Percentiles rank a stretch among this genome's conserved stretches.
Conservation (phyloP, 768 basidiomycete species). For the Boletus rufocinnamomeus region DNA sequence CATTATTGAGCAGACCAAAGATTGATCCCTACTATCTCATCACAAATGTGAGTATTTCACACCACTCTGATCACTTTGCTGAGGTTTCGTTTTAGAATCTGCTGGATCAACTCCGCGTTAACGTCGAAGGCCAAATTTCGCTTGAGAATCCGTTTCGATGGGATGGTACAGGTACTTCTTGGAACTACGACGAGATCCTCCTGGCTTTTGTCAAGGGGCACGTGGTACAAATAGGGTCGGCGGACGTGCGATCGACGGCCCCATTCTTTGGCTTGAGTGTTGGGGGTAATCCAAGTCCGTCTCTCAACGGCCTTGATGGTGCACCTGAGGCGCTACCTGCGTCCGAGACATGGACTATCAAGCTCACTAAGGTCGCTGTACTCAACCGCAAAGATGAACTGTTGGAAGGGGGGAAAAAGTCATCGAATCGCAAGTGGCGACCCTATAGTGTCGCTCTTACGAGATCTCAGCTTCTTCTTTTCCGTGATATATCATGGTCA, state of each 20-base stretch:
- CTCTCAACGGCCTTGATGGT: slow-evolving; percentile 31
- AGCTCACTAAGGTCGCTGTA: slow-evolving; percentile 77
- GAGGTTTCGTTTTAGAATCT: slow-evolving; percentile 48
- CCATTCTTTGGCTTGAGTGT: slow-evolving; percentile 46
- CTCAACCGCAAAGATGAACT: slow-evolving; percentile 83
- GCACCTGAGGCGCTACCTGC: slow-evolving; percentile 27
- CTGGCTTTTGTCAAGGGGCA: slow-evolving; percentile 61
- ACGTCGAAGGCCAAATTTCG: slow-evolving; percentile 61
- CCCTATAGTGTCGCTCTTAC: slow-evolving; percentile 84
- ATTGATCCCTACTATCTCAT: slow-evolving; percentile 94
- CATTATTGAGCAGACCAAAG: slow-evolving; percentile 59
- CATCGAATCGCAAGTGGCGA: slow-evolving; percentile 83
- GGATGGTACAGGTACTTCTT: slow-evolving; percentile 63
- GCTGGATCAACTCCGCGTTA: slow-evolving; percentile 66
- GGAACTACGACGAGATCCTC: slow-evolving; percentile 68
- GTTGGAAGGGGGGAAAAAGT: slow-evolving; percentile 73
- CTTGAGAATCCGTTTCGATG: slow-evolving; percentile 64
- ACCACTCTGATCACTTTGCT: slow-evolving; percentile 1
- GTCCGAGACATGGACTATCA: slow-evolving; percentile 50
- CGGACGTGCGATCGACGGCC: slow-evolving; percentile 42
- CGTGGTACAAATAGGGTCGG: slow-evolving; percentile 54
- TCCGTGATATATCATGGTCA: slow-evolving; percentile 70
- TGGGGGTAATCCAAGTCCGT: slow-evolving; percentile 36
- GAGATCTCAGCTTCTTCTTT: slow-evolving; percentile 88
- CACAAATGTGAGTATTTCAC: slow-evolving; percentile 55